Evolutionary conservation across 169 alveolate species (phyloP), one percentile per base, ranked within the genome.

Genomic region (Theileria orientalis): DNA sequence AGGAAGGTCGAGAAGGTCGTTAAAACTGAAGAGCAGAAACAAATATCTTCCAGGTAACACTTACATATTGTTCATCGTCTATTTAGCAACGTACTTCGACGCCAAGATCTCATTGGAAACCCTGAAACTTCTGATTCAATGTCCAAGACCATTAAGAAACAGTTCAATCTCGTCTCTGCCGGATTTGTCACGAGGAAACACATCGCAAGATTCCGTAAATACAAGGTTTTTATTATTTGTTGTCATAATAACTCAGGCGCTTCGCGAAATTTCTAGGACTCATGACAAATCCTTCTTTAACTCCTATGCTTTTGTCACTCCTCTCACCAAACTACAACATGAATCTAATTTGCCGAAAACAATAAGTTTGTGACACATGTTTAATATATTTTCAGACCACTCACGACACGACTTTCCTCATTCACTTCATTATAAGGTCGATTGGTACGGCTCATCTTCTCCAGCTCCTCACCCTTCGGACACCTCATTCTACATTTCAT

Each of bases 71-170:
- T 16, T 9, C 44, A 29, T 5, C 25, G 13, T 1, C 16, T 11
- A 5, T 44, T 9, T 68, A 79, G 87, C 54, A 74, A 79, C 35
- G 72, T 79, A 35, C 82, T 90, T 63, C 90, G 94, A 29, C 62
- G 90, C 30, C 92, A 89, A 54, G 94, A 90, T 56, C 73, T 90
- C 37, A 79, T 90, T 29, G 94, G 93, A 1, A 86, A 76, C 21
- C 94, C 94, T 59, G 94, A 88, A 62, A 87, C 94, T 37, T 60
- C 94, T 32, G 77, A 52, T 23, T 85, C 92, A 19, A 90, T 90
- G 27, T 90, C 94, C 59, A 86, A 90, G 63, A 85, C 89, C 69
- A 90, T 90, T 27, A 69, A 87, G 44, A 78, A 76, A 49, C 83
- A 84, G 57, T 74, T 90, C 27, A 52, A 74, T 72, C 54, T 83